Base-by-base conservation (phyloP, 805 yeast species). In the Candida oleophila region DNA sequence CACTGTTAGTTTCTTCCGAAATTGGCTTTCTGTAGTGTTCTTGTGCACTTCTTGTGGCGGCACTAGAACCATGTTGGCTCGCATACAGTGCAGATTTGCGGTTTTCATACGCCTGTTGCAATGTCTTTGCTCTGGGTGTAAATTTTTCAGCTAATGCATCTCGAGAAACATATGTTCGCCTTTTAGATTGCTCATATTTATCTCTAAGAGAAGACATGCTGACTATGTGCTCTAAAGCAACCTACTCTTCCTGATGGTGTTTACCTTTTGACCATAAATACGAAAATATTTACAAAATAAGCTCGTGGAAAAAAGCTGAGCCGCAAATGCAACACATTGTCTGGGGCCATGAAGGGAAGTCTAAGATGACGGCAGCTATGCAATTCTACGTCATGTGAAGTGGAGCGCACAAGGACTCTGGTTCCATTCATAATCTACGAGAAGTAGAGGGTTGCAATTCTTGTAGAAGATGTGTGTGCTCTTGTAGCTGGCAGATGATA, bases 131-230 rank as follows among this genome's bases (percentile, higher is more conserved):
- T 33, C 36, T 33, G 5, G 36, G 36, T 33, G 30, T 7, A 25
- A 25, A 25, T 16, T 32, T 32, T 40, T 32, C 22, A 20, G 38
- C 18, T 14, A 30, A 5, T 16, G 44, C 3, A 7, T 19, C 16
- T 34, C 44, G n/a, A 11, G 44, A 30, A 42, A 5, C 7, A 19
- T 42, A 42, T n/a, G 33, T 30, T 21, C 37, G 19, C 20, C 38
- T 32, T 22, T 20, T 30, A 3, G 44, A 42, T 15, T 32, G 22
- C 28, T 42, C 44, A 22, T 42, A 42, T 19, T 42, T 42, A 15
- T 30, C 44, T 18, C 44, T n/a, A 15, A 42, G 38, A 9, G 38
- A 19, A 12, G 39, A 34, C 44, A 42, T 42, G 11, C 11, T 25
- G 5, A 5, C 30, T 25, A 11, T 25, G 30, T 25, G 30, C 30